Evolutionary conservation across 202 grass and related monocot species (phyloP).

Genomic region (Setaria viridis): DNA sequence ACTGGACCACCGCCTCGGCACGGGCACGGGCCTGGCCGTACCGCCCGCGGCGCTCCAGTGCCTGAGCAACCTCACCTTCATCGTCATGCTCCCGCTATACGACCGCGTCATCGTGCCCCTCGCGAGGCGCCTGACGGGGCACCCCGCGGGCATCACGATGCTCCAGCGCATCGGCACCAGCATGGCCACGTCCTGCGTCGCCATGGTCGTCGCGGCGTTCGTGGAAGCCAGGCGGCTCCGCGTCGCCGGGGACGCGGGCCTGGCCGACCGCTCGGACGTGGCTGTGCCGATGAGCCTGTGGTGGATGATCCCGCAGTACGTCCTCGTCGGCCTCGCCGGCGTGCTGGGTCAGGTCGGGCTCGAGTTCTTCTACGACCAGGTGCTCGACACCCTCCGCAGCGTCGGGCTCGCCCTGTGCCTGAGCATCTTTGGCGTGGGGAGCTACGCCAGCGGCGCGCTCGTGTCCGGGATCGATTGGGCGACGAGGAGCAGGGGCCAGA

Average conservation of each 20-base stretch:
- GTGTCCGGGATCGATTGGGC: conserved; percentile 53
- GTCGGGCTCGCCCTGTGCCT: conserved; percentile 55
- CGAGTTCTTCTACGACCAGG: conserved; percentile 74
- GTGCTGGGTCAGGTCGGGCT: conserved; percentile 58
- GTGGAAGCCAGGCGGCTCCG: conserved; percentile 47
- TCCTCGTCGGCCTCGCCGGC: conserved; percentile 38
- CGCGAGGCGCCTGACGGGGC: conserved; percentile 40
- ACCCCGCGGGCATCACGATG: conserved; percentile 48
- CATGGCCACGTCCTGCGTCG: conserved; percentile 22
- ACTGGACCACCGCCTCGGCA: conserved; percentile 39
- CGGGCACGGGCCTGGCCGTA: conserved; percentile 20
- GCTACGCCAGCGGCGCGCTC: conserved; percentile 55
- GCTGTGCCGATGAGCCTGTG: conserved; percentile 84
- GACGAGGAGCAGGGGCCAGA: conserved; percentile 42
- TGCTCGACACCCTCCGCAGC: conserved; percentile 57
- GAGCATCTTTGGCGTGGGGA: conserved; percentile 57
- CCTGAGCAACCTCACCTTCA: conserved; percentile 43
- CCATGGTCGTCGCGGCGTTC: conserved; percentile 54
- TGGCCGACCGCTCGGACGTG: conserved; percentile 36
- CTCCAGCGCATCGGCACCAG: conserved; percentile 58
- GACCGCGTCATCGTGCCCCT: conserved; percentile 56
- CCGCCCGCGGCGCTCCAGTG: conserved; percentile 54
- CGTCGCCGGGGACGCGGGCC: conserved; percentile 17
- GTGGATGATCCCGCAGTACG: conserved; percentile 92
- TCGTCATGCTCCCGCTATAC: conserved; percentile 51